phyloP scores from a whole-genome alignment of 352 stramenopile genomes.

The Pythium graminicola region DNA sequence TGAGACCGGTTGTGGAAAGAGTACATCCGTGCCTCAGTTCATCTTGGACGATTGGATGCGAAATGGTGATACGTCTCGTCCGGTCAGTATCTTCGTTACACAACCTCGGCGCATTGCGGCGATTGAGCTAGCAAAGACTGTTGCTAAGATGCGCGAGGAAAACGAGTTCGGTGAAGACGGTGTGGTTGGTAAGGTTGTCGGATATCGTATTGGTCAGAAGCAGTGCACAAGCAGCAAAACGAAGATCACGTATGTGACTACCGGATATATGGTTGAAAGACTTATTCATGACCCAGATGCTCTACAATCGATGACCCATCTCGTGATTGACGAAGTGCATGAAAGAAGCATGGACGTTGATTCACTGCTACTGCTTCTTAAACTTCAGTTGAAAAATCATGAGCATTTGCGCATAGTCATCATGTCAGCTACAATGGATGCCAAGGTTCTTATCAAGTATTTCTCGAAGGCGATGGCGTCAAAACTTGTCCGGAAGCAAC shows the following conservation, averaged over 20 bases:
- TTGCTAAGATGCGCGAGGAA: constrained; percentile 93
- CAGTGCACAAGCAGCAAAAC: constrained; percentile 85
- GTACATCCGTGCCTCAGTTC: constrained; percentile 96
- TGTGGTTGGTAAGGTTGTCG: constrained; percentile 71
- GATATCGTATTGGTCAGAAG: constrained; percentile 96
- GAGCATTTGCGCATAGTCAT: constrained; percentile 88
- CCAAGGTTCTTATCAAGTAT: constrained; percentile 83
- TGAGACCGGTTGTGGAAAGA: constrained; percentile 94
- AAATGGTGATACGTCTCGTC: constrained; percentile 62
- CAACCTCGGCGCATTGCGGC: constrained; percentile 95
- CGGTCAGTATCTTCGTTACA: constrained; percentile 94
- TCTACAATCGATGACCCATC: constrained; percentile 90
- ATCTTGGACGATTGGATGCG: constrained; percentile 88
- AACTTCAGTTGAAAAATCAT: constrained; percentile 66
- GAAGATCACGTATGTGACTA: constrained; percentile 94
- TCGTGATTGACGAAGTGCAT: constrained; percentile 99
- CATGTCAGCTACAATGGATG: constrained; percentile 96
- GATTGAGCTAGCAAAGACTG: constrained; percentile 93
- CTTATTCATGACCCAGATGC: constrained; percentile 85
- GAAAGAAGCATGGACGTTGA: constrained; percentile 96
- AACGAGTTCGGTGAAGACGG: constrained; percentile 57
- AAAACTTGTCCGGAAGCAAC: constrained; percentile 27
- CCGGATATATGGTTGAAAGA: constrained; percentile 91
- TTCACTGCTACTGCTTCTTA: constrained; percentile 92
- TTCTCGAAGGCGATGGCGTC: constrained; percentile 53